Base-by-base conservation (phyloP, 345 rosid genomes). In the Gossypium stocksii region DNA sequence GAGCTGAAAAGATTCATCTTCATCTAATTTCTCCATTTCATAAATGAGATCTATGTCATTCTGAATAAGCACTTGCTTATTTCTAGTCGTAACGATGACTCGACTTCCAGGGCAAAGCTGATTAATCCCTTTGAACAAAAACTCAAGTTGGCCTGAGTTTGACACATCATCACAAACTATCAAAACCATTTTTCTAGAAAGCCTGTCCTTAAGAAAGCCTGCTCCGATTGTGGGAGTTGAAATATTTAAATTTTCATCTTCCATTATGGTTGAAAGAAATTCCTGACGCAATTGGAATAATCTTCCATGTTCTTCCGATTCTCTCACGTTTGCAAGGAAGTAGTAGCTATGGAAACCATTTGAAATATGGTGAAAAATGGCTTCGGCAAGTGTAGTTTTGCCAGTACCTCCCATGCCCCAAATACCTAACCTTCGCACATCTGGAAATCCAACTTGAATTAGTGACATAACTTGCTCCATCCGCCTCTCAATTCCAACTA, bases 331-430 rank as follows among this genome's bases (percentile, higher is more conserved):
- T 5, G 45, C 7, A 43, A 43, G 45, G 1, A 25, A 25, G 27
- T 2, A 25, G 27, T 2, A 25, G 27, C 27, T 25, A 1, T 25
- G 27, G 27, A 25, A 43, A 43, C 9, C 45, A 9, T 9, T 43
- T 4, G 8, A 43, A 9, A 43, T 3, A 4, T 43, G 45, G 45
- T 43, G 6, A 4, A 43, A 43, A 43, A 43, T 0, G 1, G 45
- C 45, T 5, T 43, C 45, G 9, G 45, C 45, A 43, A 43, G 45
- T 5, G 45, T 43, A 9, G 45, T 43, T 43, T 43, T 43, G 45
- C 93, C 93, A 2, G 82, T 78, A 4, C 93, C 89, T 19, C 84
- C 83, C 80, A 83, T 82, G 2, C 89, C 91, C 78, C 80, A 77
- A 15, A 87, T 75, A 11, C 89, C 89, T 12, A 83, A 11, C 59